Percentiles rank a stretch among this genome's conserved stretches.
These are phyloP conservation scores for Nicotiana sylvestris DNA, from an alignment of 257 asterid species.

Conservation along the genomic window DNA sequence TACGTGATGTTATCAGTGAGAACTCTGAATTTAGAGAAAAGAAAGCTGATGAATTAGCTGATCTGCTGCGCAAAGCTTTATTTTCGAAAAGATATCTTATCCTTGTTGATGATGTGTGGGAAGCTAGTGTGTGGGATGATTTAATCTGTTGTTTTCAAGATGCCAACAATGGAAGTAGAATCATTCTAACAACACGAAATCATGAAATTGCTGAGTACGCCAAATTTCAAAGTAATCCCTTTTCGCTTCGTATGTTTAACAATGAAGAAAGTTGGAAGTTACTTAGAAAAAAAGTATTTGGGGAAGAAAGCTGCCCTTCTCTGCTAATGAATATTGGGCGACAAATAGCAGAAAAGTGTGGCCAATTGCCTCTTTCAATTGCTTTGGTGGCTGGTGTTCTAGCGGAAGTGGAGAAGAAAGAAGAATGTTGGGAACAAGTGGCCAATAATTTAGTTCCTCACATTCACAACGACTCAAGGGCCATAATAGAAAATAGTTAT, in stretches of 20 bases:
- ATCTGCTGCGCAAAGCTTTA: neutral
- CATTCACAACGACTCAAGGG: neutral
- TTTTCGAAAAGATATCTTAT: neutral
- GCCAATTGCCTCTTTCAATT: neutral
- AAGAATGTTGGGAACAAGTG: neutral
- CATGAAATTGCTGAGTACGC: too few species aligned
- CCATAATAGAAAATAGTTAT: neutral
- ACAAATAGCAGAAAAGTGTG: neutral
- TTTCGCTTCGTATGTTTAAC: too few species aligned
- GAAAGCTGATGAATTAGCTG: neutral
- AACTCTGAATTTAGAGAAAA: too few species aligned
- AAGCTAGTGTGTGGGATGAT: too few species aligned
- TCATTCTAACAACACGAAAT: too few species aligned
- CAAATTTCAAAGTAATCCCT: too few species aligned
- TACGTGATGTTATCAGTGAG: neutral
- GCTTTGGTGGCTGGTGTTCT: neutral
- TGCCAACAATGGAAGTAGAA: too few species aligned
- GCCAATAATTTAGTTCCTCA: neutral
- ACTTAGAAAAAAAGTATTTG: too few species aligned
- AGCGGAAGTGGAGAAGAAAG: neutral
- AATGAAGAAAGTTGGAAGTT: too few species aligned
- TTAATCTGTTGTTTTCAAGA: too few species aligned
- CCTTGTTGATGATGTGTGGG: too few species aligned
- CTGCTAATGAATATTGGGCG: neutral
- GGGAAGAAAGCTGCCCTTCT: neutral